A percentile compares a stretch with the other conserved stretches of the same genome.
Evolutionary conservation across 2,329 filamentous ascomycete genomes (phyloP).

Genomic region (Fusarium xyrophilum): DNA sequence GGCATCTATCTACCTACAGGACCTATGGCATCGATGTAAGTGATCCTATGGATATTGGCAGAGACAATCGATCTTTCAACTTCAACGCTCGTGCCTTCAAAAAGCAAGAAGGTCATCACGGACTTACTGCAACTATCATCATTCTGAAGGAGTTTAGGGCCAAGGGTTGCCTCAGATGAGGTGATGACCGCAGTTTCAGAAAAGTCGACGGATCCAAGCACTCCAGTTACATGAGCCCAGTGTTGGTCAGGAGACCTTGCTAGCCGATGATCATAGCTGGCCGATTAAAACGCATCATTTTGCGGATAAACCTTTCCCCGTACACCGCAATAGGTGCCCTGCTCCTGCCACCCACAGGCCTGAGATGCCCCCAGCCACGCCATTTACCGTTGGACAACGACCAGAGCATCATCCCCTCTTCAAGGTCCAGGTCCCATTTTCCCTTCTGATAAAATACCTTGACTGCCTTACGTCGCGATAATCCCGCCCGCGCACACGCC

Average conservation of each 20-base stretch:
- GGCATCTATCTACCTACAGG: not conserved
- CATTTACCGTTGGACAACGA: slow-evolving; percentile 46
- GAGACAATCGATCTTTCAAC: not conserved
- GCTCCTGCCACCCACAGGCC: slow-evolving; percentile 27
- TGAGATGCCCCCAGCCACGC: slow-evolving; percentile 48
- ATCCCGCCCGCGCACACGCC: slow-evolving; percentile 34
- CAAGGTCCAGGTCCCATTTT: slow-evolving; percentile 43
- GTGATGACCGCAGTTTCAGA: slow-evolving; percentile 12
- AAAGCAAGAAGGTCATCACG: not conserved
- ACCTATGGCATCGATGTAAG: not conserved
- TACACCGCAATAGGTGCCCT: not conserved
- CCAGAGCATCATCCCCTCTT: slow-evolving; percentile 39
- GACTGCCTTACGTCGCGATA: slow-evolving; percentile 35
- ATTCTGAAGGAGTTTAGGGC: not conserved
- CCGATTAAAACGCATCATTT: rapidly evolving
- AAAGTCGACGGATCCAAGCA: slow-evolving; percentile 2
- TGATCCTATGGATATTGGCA: not conserved
- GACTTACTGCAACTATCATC: not conserved
- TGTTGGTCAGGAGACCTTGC: slow-evolving; percentile 20
- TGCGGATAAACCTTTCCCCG: slow-evolving; percentile 7
- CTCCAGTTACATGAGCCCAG: slow-evolving; percentile 16
- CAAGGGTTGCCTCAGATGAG: not conserved
- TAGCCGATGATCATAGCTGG: not conserved
- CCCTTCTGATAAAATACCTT: slow-evolving; percentile 39
- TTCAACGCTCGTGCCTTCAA: not conserved